These are phyloP conservation scores for Aspergillus melleus DNA, from an alignment of 2,329 filamentous ascomycete species.

Conservation along the genomic window DNA sequence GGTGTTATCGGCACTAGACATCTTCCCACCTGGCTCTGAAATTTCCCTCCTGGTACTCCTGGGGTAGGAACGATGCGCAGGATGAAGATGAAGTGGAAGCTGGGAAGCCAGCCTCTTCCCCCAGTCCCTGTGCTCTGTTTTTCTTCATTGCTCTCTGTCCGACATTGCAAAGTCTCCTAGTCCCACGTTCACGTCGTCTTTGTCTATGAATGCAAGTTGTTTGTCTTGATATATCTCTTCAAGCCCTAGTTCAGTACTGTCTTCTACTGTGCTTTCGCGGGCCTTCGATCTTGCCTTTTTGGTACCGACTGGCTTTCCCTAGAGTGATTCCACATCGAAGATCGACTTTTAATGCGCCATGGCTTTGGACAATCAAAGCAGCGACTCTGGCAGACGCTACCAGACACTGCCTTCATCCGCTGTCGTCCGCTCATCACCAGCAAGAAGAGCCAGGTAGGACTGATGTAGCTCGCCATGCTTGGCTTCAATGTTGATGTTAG, in stretches of 20 bases:
- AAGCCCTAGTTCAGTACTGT: neutral
- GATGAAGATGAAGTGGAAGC: neutral
- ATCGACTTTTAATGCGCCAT: neutral
- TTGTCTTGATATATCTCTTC: neutral
- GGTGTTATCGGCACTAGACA: neutral
- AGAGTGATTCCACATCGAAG: neutral
- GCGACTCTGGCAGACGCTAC: conserved; percentile 8
- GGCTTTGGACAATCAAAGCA: conserved; percentile 5
- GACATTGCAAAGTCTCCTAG: conserved; percentile 13
- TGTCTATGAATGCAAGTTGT: neutral
- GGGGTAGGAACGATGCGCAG: conserved; percentile 1
- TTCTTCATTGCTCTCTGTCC: conserved; percentile 14
- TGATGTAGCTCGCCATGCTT: neutral
- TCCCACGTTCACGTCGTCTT: neutral
- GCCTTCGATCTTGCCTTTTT: neutral
- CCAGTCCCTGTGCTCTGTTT: neutral
- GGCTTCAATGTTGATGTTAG: neutral
- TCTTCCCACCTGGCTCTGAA: neutral
- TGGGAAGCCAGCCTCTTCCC: neutral
- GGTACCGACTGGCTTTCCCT: neutral
- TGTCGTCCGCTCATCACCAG: conserved; percentile 17
- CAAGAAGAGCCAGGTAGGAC: conserved; percentile 25
- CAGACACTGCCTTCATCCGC: conserved; percentile 23
- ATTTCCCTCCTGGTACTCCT: neutral
- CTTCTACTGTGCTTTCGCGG: neutral